phyloP scores from a whole-genome alignment of 2,329 filamentous ascomycete genomes.

The Hyphodiscus sp. region DNA sequence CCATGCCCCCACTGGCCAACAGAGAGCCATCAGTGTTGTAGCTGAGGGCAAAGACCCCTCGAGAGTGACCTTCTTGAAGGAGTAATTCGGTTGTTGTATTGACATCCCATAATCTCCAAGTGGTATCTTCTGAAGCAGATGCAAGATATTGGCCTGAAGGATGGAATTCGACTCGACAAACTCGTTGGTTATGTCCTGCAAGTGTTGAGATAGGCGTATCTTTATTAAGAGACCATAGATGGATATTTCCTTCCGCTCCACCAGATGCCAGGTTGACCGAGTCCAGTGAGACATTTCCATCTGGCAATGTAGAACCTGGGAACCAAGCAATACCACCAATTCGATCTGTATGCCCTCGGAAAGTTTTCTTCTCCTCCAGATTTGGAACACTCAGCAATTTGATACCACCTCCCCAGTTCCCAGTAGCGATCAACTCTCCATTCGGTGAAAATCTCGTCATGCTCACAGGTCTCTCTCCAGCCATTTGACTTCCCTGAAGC shows the following conservation, averaged over 20 bases:
- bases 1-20: slow-evolving; percentile 83
- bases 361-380: slow-evolving; percentile 65
- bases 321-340: slow-evolving; percentile 89
- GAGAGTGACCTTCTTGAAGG: slow-evolving; percentile 88
- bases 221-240: slow-evolving; percentile 83
- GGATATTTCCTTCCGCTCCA: slow-evolving; percentile 78
- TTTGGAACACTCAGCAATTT: slow-evolving; percentile 80
- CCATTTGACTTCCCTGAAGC: slow-evolving; percentile 87
- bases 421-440: slow-evolving; percentile 75
- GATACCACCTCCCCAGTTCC: slow-evolving; percentile 88
- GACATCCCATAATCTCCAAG: slow-evolving; percentile 95
- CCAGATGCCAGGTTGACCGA: slow-evolving; percentile 83
- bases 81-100: slow-evolving; percentile 77
- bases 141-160: slow-evolving; percentile 85
- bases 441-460: slow-evolving; percentile 88
- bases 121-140: slow-evolving; percentile 91
- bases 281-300: slow-evolving; percentile 62
- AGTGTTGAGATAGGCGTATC: slow-evolving; percentile 81
- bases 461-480: slow-evolving; percentile 83
- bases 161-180: slow-evolving; percentile 91
- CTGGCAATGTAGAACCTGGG: slow-evolving; percentile 70
- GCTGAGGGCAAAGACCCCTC: slow-evolving; percentile 82
- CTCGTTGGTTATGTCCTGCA: slow-evolving; percentile 75
- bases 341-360: slow-evolving; percentile 82
- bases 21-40: slow-evolving; percentile 92